Evolutionary conservation across 257 asterid genomes (phyloP).

Genomic region (Prunella vulgaris): DNA sequence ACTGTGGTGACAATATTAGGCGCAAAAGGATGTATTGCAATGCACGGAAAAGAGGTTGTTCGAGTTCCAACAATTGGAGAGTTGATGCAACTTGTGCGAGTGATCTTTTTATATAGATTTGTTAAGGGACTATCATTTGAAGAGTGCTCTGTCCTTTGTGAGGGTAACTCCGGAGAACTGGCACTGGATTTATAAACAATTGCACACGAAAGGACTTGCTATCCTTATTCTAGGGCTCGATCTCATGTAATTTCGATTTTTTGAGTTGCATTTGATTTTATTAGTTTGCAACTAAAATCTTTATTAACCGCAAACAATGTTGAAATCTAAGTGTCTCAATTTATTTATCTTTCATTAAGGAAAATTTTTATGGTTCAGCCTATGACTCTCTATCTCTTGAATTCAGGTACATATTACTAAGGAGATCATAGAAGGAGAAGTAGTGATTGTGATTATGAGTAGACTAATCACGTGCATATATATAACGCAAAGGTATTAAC

Average conservation of each 20-base stretch:
- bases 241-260: background rate
- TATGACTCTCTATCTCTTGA: too few relatives aligned
- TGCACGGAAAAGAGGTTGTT: conserved; percentile 74
- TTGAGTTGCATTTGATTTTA: conserved; percentile 26
- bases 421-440: too few relatives aligned
- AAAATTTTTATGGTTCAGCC: conserved; percentile 11
- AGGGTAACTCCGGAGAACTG: conserved; percentile 82
- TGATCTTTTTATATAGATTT: conserved; percentile 92
- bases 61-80: conserved; percentile 77
- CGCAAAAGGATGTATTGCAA: conserved; percentile 87
- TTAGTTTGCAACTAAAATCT: conserved; percentile 33
- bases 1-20: conserved; percentile 95
- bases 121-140: conserved; percentile 75
- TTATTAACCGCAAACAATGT: conserved; percentile 21
- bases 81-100: conserved; percentile 97
- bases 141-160: conserved; percentile 93
- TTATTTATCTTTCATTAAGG: background rate
- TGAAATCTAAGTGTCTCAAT: conserved; percentile 19
- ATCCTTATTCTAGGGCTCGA: conserved; percentile 39
- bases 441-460: too few relatives aligned
- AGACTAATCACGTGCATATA: too few relatives aligned
- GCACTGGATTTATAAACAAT: conserved; percentile 94
- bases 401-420: too few relatives aligned
- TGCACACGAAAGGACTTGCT: conserved; percentile 61
- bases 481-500: too few relatives aligned